Base-by-base conservation (phyloP, 768 basidiomycete genomes). In the Cubamyces sp. region DNA sequence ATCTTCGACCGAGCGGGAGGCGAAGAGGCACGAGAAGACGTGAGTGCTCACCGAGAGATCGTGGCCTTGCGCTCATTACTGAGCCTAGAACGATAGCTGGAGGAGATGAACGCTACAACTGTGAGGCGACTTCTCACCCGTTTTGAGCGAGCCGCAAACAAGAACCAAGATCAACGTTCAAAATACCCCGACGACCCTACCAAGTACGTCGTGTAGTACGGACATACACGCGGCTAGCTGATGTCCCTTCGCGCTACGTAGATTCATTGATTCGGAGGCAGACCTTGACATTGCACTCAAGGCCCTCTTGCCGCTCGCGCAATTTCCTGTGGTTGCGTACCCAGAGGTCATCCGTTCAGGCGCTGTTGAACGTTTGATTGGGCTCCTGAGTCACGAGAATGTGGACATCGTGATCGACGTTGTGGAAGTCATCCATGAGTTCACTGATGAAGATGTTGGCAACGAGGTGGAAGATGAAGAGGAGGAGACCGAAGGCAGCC, bases 201-300 rank as follows among this genome's bases (percentile, higher is more conserved):
- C 46, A 97, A 91, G 96, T 96, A 66, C 61, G 81, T 73, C 5
- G 51, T 25, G 12, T 8, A 15, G 3, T 41, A n/a, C 5, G 1
- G 9, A 12, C 9, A 28, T 16, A n/a, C 19, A 16, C 26, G 48
- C 16, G 12, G 7, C 9, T 23, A 39, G 8, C 39, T 40, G 4
- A 60, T 59, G 19, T 61, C 60, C 37, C 51, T 61, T 9, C 50
- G 66, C 8, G 9, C 28, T 61, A 26, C 49, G 21, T 51, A 98
- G 96, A 75, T 99, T 98, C 81, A 98, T 99, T 68, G 97, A 98
- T 73, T 98, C 97, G 1, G 97, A 99, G 79, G 92, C 94, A 25
- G 94, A 97, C 71, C 84, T 99, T 6, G 95, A 98, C 71, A 79
- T 81, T 57, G 86, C 94, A 8, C 85, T 98, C 57, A 96, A 96